Evolutionary conservation across 495 filamentous ascomycete species (phyloP).

Genomic region (Hypoxylon rickii): DNA sequence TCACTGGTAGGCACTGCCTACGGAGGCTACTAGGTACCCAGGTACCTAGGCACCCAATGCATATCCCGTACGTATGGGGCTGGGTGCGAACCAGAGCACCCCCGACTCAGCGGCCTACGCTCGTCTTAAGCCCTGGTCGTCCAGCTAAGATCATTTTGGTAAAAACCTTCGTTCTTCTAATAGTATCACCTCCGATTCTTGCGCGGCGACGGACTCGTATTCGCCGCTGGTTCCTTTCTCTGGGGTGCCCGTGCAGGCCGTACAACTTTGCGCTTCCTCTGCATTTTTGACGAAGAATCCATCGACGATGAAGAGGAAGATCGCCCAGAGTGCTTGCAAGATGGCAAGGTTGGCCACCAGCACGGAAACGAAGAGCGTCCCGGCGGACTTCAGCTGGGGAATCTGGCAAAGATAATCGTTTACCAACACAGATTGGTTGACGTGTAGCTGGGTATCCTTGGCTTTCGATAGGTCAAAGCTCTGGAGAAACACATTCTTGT

Average conservation of each 20-base stretch:
- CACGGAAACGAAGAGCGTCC: constrained; percentile 33
- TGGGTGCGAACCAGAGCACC: too few relatives aligned
- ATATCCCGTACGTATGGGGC: too few relatives aligned
- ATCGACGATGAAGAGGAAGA: constrained; percentile 16
- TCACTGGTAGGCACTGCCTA: too few relatives aligned
- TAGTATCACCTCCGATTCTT: neutral
- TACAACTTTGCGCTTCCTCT: constrained; percentile 3
- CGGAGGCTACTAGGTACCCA: too few relatives aligned
- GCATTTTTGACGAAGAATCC: constrained; percentile 9
- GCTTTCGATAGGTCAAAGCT: constrained; percentile 20
- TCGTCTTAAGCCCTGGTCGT: too few relatives aligned
- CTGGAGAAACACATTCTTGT: neutral
- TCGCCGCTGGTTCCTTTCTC: neutral
- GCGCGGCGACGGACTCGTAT: neutral
- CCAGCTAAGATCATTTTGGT: neutral
- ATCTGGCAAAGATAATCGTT: constrained; percentile 42
- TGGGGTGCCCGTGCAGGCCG: neutral
- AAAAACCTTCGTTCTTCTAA: neutral
- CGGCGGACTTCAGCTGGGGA: constrained; percentile 35
- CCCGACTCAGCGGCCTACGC: neutral
- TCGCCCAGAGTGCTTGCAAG: constrained; percentile 35
- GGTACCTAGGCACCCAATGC: too few relatives aligned
- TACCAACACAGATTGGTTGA: constrained; percentile 30
- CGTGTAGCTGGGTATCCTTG: constrained; percentile 14
- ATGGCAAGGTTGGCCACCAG: constrained; percentile 42